Evolutionary conservation across 257 asterid genomes (phyloP).

Genomic region (Penstemon newberryi): DNA sequence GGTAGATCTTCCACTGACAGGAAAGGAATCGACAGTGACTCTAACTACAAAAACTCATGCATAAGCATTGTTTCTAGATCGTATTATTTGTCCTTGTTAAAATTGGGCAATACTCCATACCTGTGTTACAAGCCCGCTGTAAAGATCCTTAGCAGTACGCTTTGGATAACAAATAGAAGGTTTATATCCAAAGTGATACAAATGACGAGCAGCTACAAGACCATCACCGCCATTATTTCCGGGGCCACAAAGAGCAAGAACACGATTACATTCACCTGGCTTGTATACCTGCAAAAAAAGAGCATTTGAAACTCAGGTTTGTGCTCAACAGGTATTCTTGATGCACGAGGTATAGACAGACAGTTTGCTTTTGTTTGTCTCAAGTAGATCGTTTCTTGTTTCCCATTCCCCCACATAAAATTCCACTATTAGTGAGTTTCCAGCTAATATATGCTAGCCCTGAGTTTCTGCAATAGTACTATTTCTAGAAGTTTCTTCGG

Average conservation of each 20-base stretch:
- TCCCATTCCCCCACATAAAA: too few species aligned
- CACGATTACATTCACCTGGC: slow-evolving; percentile 55
- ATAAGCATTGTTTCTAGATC: slow-evolving; percentile 37
- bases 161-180: slow-evolving; percentile 84
- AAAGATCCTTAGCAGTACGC: slow-evolving; percentile 75
- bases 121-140: slow-evolving; percentile 82
- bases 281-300: slow-evolving; percentile 57
- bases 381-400: too few species aligned
- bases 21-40: slow-evolving; percentile 81
- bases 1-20: slow-evolving; percentile 77
- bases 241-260: slow-evolving; percentile 89
- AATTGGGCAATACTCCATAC: slow-evolving; percentile 34
- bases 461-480: too few species aligned
- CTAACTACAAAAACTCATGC: slow-evolving; percentile 62
- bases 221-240: slow-evolving; percentile 99
- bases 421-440: too few species aligned
- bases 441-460: too few species aligned
- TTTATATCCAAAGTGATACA: slow-evolving; percentile 81
- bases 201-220: slow-evolving; percentile 97
- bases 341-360: too few species aligned
- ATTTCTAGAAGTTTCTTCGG: too few species aligned
- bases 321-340: too few species aligned
- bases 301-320: too few species aligned
- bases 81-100: not conserved
- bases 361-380: too few species aligned